A percentile compares a stretch with the other conserved stretches of the same genome.
phyloP scores from a whole-genome alignment of 805 yeast species.

The Cyberlindnera suaveolens region DNA sequence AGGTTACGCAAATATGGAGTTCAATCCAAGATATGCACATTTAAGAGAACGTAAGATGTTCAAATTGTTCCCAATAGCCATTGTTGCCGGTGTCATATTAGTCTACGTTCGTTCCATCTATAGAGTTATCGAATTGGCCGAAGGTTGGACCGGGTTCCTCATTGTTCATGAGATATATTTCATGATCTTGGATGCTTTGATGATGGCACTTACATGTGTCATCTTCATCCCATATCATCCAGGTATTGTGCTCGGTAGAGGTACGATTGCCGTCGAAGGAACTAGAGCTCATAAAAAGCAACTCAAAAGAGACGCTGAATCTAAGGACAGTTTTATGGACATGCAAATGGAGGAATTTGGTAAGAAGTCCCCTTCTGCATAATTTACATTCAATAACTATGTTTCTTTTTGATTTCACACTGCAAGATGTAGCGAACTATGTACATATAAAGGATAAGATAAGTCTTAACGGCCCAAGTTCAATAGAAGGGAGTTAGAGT shows the following conservation, averaged over 20 bases:
- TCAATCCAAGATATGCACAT: conserved; percentile 29
- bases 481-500: conserved; percentile 51
- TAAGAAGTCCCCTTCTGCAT: not conserved
- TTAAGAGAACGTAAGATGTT: conserved; percentile 33
- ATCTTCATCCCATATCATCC: conserved; percentile 56
- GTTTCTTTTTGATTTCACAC: not conserved
- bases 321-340: not conserved
- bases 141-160: conserved; percentile 67
- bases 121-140: conserved; percentile 63
- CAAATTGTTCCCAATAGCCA: conserved; percentile 36
- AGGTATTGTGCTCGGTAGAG: conserved; percentile 40
- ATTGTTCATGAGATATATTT: conserved; percentile 56
- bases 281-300: conserved; percentile 1
- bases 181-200: conserved; percentile 53
- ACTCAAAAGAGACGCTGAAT: not conserved
- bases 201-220: conserved; percentile 46
- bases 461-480: conserved; percentile 57
- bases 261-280: conserved; percentile 1
- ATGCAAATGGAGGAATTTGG: not conserved
- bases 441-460: conserved; percentile 1
- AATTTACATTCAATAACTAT: not conserved
- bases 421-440: not conserved
- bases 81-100: conserved; percentile 42
- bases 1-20: conserved; percentile 25
- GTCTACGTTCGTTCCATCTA: conserved; percentile 65